A percentile compares a stretch with the other conserved stretches of the same genome.
phyloP scores from a whole-genome alignment of 495 filamentous ascomycete genomes.

The Astrothelium subdiscretum region DNA sequence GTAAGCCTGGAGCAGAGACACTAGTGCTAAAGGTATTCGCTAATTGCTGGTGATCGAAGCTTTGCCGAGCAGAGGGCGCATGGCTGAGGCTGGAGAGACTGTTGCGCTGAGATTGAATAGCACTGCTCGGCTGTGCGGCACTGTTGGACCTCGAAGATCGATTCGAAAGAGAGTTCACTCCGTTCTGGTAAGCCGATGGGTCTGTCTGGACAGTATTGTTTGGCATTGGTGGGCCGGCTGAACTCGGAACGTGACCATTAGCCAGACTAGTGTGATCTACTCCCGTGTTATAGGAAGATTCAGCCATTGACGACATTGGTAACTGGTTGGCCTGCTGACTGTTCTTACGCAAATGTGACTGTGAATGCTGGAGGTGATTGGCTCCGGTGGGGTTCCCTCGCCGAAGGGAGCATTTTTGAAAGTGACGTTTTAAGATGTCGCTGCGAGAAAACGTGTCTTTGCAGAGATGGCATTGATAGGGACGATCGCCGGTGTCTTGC shows the following conservation, averaged over 20 bases:
- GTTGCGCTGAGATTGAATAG: constrained; percentile 1
- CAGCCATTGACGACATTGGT: background rate
- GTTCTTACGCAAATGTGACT: background rate
- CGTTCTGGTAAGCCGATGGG: background rate
- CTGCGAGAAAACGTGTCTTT: constrained; percentile 97
- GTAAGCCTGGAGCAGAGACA: background rate
- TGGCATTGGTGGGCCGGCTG: background rate
- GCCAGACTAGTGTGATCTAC: background rate
- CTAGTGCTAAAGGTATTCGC: background rate
- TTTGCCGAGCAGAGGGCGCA: background rate
- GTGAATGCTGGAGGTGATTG: constrained; percentile 54
- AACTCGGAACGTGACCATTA: background rate
- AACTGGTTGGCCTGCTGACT: background rate
- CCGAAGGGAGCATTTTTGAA: constrained; percentile 93
- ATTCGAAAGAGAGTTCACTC: background rate
- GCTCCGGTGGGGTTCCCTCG: constrained; percentile 88
- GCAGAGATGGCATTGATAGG: constrained; percentile 93
- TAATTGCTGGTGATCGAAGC: background rate
- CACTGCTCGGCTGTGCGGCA: background rate
- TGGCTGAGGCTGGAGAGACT: background rate
- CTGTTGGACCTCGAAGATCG: constrained; percentile 5
- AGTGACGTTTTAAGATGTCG: constrained; percentile 97
- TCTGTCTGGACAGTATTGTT: background rate
- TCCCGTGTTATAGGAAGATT: background rate
- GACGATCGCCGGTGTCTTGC: constrained; percentile 86